Conservation (phyloP, 805 yeast genomes). For the Suhomyces prunicola region DNA sequence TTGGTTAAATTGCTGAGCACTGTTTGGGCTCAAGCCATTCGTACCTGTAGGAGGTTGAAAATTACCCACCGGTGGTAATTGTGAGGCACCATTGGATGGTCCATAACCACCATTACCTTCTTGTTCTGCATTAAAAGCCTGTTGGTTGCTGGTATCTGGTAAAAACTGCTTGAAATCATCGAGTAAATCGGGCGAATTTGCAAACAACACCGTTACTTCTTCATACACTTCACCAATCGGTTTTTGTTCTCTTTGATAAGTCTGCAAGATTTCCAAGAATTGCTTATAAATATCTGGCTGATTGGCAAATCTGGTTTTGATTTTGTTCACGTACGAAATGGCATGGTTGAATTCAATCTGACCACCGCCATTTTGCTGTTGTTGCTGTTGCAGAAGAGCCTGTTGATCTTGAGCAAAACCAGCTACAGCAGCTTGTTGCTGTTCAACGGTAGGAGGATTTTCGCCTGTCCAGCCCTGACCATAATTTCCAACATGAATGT, state of each 20-base stretch:
- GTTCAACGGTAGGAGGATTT: slow-evolving; percentile 6
- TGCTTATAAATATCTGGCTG: slow-evolving; percentile 96
- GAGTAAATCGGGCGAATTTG: slow-evolving; percentile 89
- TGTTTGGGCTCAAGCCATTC: slow-evolving; percentile 22
- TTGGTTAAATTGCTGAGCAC: slow-evolving; percentile 18
- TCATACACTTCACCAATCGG: slow-evolving; percentile 94
- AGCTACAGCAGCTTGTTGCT: slow-evolving; percentile 13
- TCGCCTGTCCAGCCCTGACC: slow-evolving; percentile 28
- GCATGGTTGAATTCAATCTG: slow-evolving; percentile 98
- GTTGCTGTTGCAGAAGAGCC: slow-evolving; percentile 14
- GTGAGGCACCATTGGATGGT: slow-evolving; percentile 35
- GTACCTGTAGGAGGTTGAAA: slow-evolving; percentile 63
- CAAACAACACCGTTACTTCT: slow-evolving; percentile 84
- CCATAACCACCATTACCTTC: slow-evolving; percentile 23
- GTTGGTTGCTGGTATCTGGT: slow-evolving; percentile 70
- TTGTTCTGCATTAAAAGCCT: slow-evolving; percentile 19
- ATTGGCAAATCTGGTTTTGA: slow-evolving; percentile 86
- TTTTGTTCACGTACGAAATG: slow-evolving; percentile 91
- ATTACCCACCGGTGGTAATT: slow-evolving; percentile 85
- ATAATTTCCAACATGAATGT: slow-evolving; percentile 30
- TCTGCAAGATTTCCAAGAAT: slow-evolving; percentile 90
- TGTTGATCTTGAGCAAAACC: slow-evolving; percentile 17
- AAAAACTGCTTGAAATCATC: slow-evolving; percentile 94
- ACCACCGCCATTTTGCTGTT: slow-evolving; percentile 44
- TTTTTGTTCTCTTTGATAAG: slow-evolving; percentile 93